phyloP scores from a whole-genome alignment of 2,329 filamentous ascomycete genomes.

The Bipolaris gigantea region DNA sequence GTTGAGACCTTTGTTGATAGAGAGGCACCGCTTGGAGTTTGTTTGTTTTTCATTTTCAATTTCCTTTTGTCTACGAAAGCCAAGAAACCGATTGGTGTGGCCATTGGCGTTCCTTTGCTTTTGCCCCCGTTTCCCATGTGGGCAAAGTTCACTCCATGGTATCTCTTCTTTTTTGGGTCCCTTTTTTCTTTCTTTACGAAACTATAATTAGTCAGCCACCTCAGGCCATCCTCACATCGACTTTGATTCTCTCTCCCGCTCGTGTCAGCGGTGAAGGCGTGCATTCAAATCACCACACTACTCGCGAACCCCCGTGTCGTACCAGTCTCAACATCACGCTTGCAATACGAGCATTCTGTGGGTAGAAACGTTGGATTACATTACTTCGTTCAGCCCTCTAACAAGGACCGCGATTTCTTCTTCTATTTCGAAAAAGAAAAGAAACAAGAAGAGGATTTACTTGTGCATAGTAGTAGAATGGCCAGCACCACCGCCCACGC shows the following conservation, averaged over 20 bases:
- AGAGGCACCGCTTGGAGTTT: not conserved
- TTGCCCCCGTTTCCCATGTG: not conserved
- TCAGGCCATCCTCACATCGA: too few relatives aligned
- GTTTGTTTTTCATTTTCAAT: not conserved
- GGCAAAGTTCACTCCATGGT: not conserved
- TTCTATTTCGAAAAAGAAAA: not conserved
- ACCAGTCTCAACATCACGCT: not conserved
- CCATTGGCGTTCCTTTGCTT: not conserved
- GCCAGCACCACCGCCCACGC: constrained; percentile 25
- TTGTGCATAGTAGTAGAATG: constrained; percentile 9
- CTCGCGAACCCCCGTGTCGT: not conserved
- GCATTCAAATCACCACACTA: too few relatives aligned
- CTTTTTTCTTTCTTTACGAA: not conserved
- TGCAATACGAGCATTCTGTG: not conserved
- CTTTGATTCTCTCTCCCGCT: too few relatives aligned
- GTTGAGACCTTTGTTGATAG: not conserved
- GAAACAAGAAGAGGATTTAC: not conserved
- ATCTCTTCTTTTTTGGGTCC: not conserved
- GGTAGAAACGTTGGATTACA: not conserved
- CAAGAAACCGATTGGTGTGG: not conserved
- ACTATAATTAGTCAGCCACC: too few relatives aligned
- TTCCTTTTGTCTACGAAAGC: not conserved
- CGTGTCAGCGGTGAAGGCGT: too few relatives aligned
- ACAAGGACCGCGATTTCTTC: not conserved
- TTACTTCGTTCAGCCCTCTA: not conserved